Percentiles rank a stretch among this genome's conserved stretches.
These are phyloP conservation scores for Neurospora sp. DNA, from an alignment of 495 filamentous ascomycete species.

Conservation along the genomic window DNA sequence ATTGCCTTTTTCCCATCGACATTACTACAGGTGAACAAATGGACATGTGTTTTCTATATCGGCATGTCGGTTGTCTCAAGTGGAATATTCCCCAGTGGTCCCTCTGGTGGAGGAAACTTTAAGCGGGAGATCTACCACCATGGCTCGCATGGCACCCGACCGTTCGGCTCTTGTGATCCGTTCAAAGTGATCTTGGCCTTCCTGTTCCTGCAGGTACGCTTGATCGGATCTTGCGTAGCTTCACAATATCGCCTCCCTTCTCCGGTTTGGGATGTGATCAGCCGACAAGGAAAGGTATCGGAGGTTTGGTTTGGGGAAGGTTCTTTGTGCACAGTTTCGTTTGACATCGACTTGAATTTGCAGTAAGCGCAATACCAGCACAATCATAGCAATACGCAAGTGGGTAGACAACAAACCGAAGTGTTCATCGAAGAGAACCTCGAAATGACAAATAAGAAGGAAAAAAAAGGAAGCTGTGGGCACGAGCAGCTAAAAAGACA, in stretches of 20 bases:
- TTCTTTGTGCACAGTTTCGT: not conserved
- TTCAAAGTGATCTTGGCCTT: not conserved
- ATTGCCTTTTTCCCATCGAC: too few relatives aligned
- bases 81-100: not conserved
- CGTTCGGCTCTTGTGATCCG: not conserved
- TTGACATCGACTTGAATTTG: not conserved
- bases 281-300: not conserved
- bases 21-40: too few relatives aligned
- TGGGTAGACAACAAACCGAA: too few relatives aligned
- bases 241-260: not conserved
- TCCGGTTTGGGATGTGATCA: not conserved
- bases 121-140: not conserved
- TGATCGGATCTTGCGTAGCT: not conserved
- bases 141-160: not conserved
- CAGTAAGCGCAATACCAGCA: too few relatives aligned
- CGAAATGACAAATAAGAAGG: too few relatives aligned
- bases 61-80: not conserved
- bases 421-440: too few relatives aligned
- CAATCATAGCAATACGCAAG: too few relatives aligned
- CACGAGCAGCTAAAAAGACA: too few relatives aligned
- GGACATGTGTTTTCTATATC: too few relatives aligned
- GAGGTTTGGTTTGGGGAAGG: not conserved
- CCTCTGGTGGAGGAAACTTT: not conserved
- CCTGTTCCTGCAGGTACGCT: not conserved
- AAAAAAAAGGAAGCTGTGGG: too few relatives aligned